These are phyloP conservation scores for Perkinsus marinus DNA, from an alignment of 169 alveolate species.

Conservation along the genomic window DNA sequence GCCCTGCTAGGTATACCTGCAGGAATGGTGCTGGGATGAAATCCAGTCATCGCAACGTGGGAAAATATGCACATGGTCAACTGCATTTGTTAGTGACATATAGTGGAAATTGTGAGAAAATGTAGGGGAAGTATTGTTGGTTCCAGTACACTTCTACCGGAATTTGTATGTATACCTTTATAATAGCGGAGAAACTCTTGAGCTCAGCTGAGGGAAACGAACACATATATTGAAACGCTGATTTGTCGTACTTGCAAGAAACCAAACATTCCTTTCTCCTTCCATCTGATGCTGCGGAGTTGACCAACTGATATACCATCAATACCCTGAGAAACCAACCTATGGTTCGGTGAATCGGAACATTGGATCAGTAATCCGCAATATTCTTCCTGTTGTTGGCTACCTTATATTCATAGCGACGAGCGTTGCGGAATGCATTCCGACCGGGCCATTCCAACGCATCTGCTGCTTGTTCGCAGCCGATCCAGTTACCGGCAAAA, in stretches of 20 bases:
- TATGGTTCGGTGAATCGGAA: background rate
- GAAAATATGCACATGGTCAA: too few species aligned
- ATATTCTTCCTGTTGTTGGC: background rate
- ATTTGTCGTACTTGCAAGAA: background rate
- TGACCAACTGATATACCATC: background rate
- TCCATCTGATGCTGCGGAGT: background rate
- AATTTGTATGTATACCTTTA: too few species aligned
- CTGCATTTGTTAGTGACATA: too few species aligned
- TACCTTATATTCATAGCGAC: background rate
- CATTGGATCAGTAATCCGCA: background rate
- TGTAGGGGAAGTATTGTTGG: too few species aligned
- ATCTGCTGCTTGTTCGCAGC: slow-evolving; percentile 15
- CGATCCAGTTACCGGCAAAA: slow-evolving; percentile 54
- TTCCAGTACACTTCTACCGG: too few species aligned
- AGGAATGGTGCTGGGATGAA: background rate
- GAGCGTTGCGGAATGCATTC: slow-evolving; percentile 3
- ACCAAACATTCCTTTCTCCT: background rate
- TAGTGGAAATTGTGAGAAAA: too few species aligned
- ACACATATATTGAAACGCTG: too few species aligned
- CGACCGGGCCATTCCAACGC: slow-evolving; percentile 21
- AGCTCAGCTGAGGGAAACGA: too few species aligned
- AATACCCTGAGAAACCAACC: background rate
- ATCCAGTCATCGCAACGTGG: too few species aligned
- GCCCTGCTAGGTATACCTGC: slow-evolving; percentile 59
- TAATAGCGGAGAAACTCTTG: too few species aligned